phyloP scores from a whole-genome alignment of 164 flowering plant genomes.

The Houttuynia cordata region DNA sequence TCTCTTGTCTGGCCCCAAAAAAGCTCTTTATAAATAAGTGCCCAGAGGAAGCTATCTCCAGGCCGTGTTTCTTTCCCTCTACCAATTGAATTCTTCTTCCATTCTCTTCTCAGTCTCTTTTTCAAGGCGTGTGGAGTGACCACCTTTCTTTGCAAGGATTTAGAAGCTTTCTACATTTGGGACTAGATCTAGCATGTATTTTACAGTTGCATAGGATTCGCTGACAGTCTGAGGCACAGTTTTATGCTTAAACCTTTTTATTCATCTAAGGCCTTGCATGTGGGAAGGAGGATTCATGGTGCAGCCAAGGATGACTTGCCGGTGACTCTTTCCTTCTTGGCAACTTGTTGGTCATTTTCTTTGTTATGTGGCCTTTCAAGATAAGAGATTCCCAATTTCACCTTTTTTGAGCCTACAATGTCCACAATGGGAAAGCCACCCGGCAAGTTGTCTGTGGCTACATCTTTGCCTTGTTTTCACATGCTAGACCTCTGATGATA shows the following conservation, averaged over 20 bases:
- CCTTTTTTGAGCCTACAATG: background rate
- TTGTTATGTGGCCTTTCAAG: background rate
- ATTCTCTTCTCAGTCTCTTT: background rate
- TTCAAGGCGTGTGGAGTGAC: constrained; percentile 1
- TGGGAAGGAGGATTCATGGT: constrained; percentile 23
- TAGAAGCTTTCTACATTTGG: constrained; percentile 2
- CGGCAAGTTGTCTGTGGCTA: constrained; percentile 56
- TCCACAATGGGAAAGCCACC: background rate
- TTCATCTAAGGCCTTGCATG: constrained; percentile 47
- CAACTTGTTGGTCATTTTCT: background rate
- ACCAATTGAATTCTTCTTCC: constrained; percentile 8
- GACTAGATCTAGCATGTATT: constrained; percentile 1
- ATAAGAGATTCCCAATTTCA: background rate
- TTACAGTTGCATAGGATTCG: constrained; percentile 8
- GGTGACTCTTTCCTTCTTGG: constrained; percentile 5
- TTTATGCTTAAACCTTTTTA: background rate
- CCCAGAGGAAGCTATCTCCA: background rate
- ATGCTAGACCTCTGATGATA: constrained; percentile 36
- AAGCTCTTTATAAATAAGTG: constrained; percentile 7
- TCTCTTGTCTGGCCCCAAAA: background rate
- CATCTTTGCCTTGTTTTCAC: constrained; percentile 24
- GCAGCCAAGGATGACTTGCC: constrained; percentile 84
- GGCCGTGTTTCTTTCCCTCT: constrained; percentile 9
- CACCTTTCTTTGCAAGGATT: background rate
- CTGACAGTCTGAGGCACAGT: background rate